Conservation (phyloP, 208 protist species). For the Leishmania mexicana region DNA sequence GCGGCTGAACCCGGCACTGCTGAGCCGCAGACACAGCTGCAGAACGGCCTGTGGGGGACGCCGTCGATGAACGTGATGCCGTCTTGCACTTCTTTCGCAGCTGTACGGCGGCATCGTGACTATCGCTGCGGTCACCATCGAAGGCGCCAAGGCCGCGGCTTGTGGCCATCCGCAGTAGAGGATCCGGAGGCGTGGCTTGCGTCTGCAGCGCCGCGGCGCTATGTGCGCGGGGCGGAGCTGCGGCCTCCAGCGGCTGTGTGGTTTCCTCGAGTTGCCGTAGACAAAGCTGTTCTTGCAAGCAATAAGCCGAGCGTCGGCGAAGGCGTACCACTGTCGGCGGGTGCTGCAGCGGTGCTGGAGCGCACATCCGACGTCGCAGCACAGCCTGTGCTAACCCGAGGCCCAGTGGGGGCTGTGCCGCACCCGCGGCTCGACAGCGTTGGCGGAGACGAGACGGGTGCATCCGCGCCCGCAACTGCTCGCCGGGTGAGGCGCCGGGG, state of each 20-base stretch:
- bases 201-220: conserved; percentile 1
- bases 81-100: not conserved
- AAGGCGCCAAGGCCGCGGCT: not conserved
- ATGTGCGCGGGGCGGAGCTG: conserved; percentile 12
- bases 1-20: not conserved
- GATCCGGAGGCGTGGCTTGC: conserved; percentile 14
- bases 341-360: not conserved
- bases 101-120: not conserved
- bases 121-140: not conserved
- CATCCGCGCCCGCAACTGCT: not conserved
- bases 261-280: not conserved
- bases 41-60: not conserved
- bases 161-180: not conserved
- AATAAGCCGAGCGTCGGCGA: not conserved
- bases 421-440: conserved; percentile 8
- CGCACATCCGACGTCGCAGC: not conserved
- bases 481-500: not conserved
- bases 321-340: not conserved
- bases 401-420: conserved; percentile 22
- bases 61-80: not conserved
- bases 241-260: conserved; percentile 2
- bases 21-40: not conserved
- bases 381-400: conserved; percentile 14
- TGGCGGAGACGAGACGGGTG: not conserved
- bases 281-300: not conserved